Conservation (phyloP, 2,329 filamentous ascomycete genomes). For the Myotisia sp. region DNA sequence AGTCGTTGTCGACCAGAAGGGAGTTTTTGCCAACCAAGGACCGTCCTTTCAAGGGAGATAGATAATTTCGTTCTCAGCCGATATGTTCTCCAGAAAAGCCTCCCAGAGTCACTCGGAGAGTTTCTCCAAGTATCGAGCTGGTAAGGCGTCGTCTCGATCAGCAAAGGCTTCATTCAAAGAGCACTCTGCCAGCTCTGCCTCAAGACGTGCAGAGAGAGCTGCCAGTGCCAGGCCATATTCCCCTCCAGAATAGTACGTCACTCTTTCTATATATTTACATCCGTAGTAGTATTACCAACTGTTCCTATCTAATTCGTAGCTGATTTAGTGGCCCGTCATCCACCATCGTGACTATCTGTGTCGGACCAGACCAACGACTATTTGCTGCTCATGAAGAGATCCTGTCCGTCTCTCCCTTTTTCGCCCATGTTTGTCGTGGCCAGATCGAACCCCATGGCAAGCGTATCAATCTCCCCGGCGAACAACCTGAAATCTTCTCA, state of each 20-base stretch:
- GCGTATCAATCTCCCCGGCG: constrained; percentile 65
- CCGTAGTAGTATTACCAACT: not conserved
- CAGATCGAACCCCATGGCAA: constrained; percentile 49
- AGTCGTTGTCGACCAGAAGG: too few relatives aligned
- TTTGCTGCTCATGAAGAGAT: constrained; percentile 87
- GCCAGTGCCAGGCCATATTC: constrained; percentile 1
- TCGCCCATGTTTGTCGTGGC: constrained; percentile 48
- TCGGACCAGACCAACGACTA: constrained; percentile 69
- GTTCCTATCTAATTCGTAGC: not conserved
- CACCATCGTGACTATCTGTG: constrained; percentile 62
- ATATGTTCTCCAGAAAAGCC: too few relatives aligned
- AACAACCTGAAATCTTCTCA: constrained; percentile 82
- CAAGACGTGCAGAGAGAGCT: constrained; percentile 18
- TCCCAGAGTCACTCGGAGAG: constrained; percentile 16
- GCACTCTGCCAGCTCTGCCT: constrained; percentile 11
- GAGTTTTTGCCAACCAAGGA: too few relatives aligned
- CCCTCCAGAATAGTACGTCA: constrained; percentile 11
- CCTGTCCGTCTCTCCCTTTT: constrained; percentile 64
- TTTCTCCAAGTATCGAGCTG: constrained; percentile 19
- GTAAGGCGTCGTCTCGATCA: constrained; percentile 16
- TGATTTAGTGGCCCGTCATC: constrained; percentile 47
- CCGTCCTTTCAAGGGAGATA: too few relatives aligned
- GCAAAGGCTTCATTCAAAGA: constrained; percentile 17
- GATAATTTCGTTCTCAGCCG: too few relatives aligned
- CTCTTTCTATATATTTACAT: not conserved